Base-by-base conservation (phyloP, 768 basidiomycete genomes). In the Suillus bovinus region DNA sequence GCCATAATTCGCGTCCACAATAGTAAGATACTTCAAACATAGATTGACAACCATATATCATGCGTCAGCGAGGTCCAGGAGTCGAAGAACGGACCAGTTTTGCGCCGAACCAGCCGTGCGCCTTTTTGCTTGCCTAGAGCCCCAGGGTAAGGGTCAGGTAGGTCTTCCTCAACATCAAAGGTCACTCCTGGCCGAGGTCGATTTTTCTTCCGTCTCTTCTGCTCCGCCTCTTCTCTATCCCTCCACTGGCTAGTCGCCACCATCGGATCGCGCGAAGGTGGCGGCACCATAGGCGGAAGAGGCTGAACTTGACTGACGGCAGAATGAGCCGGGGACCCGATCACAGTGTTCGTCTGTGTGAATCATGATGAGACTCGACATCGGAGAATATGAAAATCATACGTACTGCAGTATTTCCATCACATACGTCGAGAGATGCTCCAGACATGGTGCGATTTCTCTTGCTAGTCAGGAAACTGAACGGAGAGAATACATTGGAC, bases 311-410 rank as follows among this genome's bases (percentile, higher is more conserved):
- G 82, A 69, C 89, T 86, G 64, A 85, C 77, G 68, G 85, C 81
- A 2, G 91, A 93, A 20, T 84, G 83, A 14, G 86, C 88, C 5
- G 91, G 91, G 4, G 89, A 90, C 17, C 88, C 90, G 31, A 92
- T 72, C 49, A 89, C 84, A 31, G 91, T 91, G 67, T 86, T 92
- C 17, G 86, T 74, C 87, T 89, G 41, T 53, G 47, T 17, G 5
- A 67, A 13, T 22, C 31, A 62, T 70, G 58, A 54, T 61, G 31
- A 63, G 27, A 49, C 42, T 44, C 34, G 44, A n/a, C 50, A 42
- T 44, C 34, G 61, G 59, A 31, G 13, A 59, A 59, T 22, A 58
- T 60, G 50, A 36, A 8, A 39, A 60, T 58, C n/a, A 72, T 39
- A 69, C 89, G 74, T 73, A 93, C 91, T 55, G 88, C 87, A 60